A percentile compares a stretch with the other conserved stretches of the same genome.
phyloP scores from a whole-genome alignment of 306 rosid genomes.

The Medicago ruthenica region DNA sequence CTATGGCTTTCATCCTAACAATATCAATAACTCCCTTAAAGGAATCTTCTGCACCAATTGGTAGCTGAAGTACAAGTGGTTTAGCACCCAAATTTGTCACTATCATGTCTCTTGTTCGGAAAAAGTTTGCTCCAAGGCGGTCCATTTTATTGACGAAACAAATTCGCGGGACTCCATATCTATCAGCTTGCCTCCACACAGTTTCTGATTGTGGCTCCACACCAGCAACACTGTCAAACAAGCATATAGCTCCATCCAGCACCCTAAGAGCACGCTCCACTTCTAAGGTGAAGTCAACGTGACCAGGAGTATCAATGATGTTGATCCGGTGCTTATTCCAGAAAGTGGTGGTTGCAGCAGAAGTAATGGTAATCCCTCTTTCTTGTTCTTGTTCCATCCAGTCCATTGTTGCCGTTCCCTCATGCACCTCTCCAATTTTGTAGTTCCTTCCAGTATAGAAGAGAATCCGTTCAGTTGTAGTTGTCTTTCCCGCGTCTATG shows the following conservation, averaged over 20 bases:
- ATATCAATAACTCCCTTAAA: constrained; percentile 89
- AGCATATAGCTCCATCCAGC: constrained; percentile 95
- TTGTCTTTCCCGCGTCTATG: constrained; percentile 96
- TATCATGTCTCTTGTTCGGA: constrained; percentile 95
- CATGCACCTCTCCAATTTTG: constrained; percentile 97
- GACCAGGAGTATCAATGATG: constrained; percentile 97
- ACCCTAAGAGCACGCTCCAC: constrained; percentile 98
- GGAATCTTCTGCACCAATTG: constrained; percentile 85
- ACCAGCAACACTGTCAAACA: constrained; percentile 98
- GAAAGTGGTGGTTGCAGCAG: constrained; percentile 97
- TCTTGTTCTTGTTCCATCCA: constrained; percentile 99
- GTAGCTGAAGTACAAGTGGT: constrained; percentile 90
- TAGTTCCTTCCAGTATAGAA: constrained; percentile 93
- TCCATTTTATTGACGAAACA: constrained; percentile 98
- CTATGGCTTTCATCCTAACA: constrained; percentile 87
- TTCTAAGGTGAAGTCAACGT: constrained; percentile 94
- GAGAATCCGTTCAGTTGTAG: constrained; percentile 87
- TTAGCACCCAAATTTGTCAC: constrained; percentile 92
- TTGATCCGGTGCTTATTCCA: constrained; percentile 94
- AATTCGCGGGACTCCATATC: constrained; percentile 92
- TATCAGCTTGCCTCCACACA: constrained; percentile 99
- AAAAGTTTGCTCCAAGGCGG: constrained; percentile 95
- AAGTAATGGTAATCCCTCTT: constrained; percentile 96
- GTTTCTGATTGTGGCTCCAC: constrained; percentile 98
- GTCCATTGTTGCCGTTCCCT: constrained; percentile 98